A percentile compares a stretch with the other conserved stretches of the same genome.
Evolutionary conservation across 2,329 filamentous ascomycete species (phyloP).

Genomic region (Lachnellula hyalina): DNA sequence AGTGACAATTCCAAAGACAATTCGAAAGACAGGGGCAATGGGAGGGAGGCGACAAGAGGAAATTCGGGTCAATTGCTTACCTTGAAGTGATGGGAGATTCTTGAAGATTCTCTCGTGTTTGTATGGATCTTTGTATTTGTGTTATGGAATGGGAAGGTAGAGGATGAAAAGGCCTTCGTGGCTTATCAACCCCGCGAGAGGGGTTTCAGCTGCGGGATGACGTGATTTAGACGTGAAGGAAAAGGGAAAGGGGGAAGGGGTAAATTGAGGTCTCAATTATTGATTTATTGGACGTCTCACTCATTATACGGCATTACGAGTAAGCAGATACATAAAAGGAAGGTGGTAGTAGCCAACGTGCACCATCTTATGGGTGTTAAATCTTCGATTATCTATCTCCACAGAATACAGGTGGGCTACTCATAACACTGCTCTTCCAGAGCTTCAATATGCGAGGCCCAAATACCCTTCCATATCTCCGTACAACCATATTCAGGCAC

Average conservation of each 20-base stretch:
- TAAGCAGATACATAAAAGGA: neutral
- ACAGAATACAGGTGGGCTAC: neutral
- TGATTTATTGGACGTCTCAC: neutral
- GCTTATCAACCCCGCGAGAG: constrained; percentile 3
- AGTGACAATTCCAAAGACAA: neutral
- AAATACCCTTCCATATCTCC: neutral
- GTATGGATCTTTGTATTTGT: neutral
- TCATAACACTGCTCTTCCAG: neutral
- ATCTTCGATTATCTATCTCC: neutral
- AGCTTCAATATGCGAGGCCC: neutral
- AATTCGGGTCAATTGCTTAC: constrained; percentile 1
- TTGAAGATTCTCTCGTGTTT: neutral
- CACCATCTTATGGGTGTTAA: neutral
- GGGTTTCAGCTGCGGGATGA: neutral
- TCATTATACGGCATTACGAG: neutral
- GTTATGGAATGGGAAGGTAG: no score
- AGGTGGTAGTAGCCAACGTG: neutral
- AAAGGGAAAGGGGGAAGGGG: neutral
- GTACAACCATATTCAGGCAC: neutral
- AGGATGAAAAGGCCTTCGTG: neutral
- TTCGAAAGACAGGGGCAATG: neutral
- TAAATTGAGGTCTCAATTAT: neutral
- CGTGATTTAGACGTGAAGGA: neutral
- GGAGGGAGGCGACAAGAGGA: neutral
- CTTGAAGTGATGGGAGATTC: neutral